Percentiles rank a stretch among this genome's conserved stretches.
Conservation (phyloP, 352 stramenopile species). For the Thraustochytrium sp. region DNA sequence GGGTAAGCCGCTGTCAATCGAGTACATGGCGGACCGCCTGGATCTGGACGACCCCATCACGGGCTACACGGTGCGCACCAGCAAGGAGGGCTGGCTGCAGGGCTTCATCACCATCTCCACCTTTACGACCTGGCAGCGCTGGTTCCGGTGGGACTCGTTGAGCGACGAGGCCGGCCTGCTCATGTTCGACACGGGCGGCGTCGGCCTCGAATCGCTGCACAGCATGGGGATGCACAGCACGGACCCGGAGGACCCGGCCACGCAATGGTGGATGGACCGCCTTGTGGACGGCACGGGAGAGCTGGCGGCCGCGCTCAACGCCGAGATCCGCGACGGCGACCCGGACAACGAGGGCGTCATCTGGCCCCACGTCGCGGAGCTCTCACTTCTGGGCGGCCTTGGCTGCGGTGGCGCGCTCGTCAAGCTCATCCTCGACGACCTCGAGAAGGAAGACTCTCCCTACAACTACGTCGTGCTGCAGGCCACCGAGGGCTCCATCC, state of each 20-base stretch:
- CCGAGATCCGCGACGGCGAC: constrained; percentile 59
- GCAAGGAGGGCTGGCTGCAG: constrained; percentile 58
- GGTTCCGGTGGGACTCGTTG: constrained; percentile 41
- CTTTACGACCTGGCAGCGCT: constrained; percentile 65
- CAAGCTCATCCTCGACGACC: constrained; percentile 54
- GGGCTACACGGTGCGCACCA: constrained; percentile 57
- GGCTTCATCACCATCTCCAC: constrained; percentile 66
- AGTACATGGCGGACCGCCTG: constrained; percentile 68
- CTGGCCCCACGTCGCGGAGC: constrained; percentile 63
- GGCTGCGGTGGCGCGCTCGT: constrained; percentile 60
- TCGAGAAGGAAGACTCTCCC: constrained; percentile 36
- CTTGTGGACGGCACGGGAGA: constrained; percentile 57
- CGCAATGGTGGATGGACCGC: constrained; percentile 57
- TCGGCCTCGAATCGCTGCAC: constrained; percentile 27
- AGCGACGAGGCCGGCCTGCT: constrained; percentile 43
- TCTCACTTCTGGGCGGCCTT: constrained; percentile 62
- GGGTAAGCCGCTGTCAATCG: constrained; percentile 61
- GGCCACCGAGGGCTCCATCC: constrained; percentile 66
- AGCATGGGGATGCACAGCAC: constrained; percentile 2
- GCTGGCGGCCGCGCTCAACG: constrained; percentile 50
- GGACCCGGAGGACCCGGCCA: background rate
- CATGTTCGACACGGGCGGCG: constrained; percentile 51
- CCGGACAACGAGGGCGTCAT: constrained; percentile 66
- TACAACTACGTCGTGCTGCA: constrained; percentile 67
- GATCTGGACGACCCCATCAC: constrained; percentile 66